Conservation (phyloP, 2,329 filamentous ascomycete genomes). For the Fusarium sororula region DNA sequence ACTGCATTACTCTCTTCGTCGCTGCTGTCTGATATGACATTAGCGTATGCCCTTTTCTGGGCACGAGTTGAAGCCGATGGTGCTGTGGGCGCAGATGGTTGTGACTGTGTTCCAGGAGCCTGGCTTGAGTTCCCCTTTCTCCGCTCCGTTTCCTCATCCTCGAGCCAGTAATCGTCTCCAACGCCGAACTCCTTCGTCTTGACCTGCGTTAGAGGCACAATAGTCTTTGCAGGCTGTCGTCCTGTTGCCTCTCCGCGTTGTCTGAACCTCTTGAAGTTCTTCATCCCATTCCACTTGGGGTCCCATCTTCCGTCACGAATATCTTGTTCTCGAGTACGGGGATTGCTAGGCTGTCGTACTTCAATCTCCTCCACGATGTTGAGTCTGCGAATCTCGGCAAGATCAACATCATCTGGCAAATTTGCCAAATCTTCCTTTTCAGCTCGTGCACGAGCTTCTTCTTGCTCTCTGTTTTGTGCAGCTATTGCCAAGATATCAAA, state of each 20-base stretch:
- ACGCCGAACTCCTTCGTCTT: constrained; percentile 77
- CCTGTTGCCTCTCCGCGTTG: constrained; percentile 61
- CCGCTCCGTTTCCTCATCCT: constrained; percentile 54
- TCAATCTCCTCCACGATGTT: constrained; percentile 82
- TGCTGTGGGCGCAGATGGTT: constrained; percentile 17
- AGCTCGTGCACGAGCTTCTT: constrained; percentile 68
- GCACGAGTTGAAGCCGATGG: constrained; percentile 6
- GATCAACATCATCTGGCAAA: constrained; percentile 71
- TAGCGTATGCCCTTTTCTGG: constrained; percentile 31
- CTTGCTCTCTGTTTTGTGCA: constrained; percentile 67
- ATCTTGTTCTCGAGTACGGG: constrained; percentile 57
- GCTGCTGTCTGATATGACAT: constrained; percentile 51
- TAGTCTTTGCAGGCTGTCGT: constrained; percentile 59
- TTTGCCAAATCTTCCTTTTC: constrained; percentile 64
- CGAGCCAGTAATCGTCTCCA: constrained; percentile 80
- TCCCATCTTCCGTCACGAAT: constrained; percentile 75
- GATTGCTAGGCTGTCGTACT: constrained; percentile 55
- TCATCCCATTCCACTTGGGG: constrained; percentile 89
- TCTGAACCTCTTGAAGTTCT: constrained; percentile 93
- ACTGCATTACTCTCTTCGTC: constrained; percentile 43
- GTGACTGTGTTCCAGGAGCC: constrained; percentile 33
- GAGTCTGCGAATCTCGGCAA: constrained; percentile 76
- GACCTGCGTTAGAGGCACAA: constrained; percentile 77
- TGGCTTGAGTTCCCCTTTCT: constrained; percentile 44
- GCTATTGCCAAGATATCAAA: constrained; percentile 75